A percentile compares a stretch with the other conserved stretches of the same genome.
These are phyloP conservation scores for Carex scoparia DNA, from an alignment of 176 grass and related monocot genomes.

Conservation along the genomic window DNA sequence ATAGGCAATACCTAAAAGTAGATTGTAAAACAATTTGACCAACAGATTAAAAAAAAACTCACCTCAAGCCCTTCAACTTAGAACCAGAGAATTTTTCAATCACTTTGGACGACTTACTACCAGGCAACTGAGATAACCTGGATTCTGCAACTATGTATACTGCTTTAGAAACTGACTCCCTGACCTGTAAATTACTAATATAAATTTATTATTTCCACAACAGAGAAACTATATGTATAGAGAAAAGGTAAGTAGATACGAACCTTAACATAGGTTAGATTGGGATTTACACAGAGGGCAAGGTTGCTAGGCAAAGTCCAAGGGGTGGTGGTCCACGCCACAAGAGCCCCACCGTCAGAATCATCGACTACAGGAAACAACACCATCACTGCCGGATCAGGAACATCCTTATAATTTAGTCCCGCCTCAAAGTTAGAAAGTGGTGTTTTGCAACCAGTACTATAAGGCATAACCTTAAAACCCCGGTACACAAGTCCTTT, in stretches of 20 bases:
- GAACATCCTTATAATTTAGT: conserved; percentile 82
- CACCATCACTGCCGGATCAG: conserved; percentile 82
- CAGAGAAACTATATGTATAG: not conserved
- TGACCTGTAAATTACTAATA: conserved; percentile 53
- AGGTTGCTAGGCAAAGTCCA: conserved; percentile 99
- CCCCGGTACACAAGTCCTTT: conserved; percentile 88
- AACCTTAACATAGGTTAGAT: conserved; percentile 79
- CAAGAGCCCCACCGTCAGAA: conserved; percentile 58
- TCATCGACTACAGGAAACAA: conserved; percentile 68
- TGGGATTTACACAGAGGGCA: conserved; percentile 89
- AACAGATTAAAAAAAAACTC: conserved; percentile 22
- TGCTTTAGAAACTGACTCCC: conserved; percentile 39
- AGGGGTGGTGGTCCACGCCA: conserved; percentile 96
- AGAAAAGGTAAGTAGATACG: not conserved
- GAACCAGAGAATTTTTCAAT: conserved; percentile 60
- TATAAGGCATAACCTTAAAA: conserved; percentile 99
- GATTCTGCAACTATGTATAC: conserved; percentile 79
- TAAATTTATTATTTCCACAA: conserved; percentile 14
- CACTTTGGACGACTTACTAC: conserved; percentile 59
- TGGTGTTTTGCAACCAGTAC: conserved; percentile 91
- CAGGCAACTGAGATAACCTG: conserved; percentile 84
- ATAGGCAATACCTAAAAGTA: not conserved
- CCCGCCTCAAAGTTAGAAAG: conserved; percentile 89
- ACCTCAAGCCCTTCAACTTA: conserved; percentile 80
- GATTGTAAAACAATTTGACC: not conserved